Evolutionary conservation across 257 asterid species (phyloP), one percentile per base, ranked within the genome.

Genomic region (Solanum etuberosum): DNA sequence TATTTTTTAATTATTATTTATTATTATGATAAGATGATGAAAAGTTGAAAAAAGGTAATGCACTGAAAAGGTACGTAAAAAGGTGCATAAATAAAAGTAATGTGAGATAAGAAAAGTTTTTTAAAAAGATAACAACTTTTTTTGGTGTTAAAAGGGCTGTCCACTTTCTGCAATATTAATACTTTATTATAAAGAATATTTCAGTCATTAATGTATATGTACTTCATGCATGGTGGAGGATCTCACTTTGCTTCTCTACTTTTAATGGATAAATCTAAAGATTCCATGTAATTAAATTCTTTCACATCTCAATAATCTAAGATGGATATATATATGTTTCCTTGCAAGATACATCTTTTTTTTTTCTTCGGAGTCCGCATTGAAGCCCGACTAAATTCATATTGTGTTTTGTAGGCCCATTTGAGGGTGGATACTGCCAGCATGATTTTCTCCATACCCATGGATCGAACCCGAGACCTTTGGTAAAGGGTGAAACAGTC

Each of bases 121-220:
- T 2, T 6, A 68, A 61, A 59, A 93, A 93, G 96, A 83, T 87
- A 89, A 84, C 88, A 87, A 92, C 98, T 94, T 89, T 94, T 91
- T 16, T 27, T 46, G 85, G 94, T 96, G 98, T 96, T 94, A 91
- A 94, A 96, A 96, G 98, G 99, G 97, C 93, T 90, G 96, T 96
- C 99, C 98, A 96, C 99, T 96, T 96, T 96, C 98, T 92, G 92
- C 91, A 73, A 35, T 73, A 91, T 61, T 89, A 83, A 88, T 86
- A 83, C 21, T 13, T 14, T 38, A 86, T 9, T 38, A 86, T 67
- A 73, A 86, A 43, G 59, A 80, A 84, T 57, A 87, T 48, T 71
- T 48, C 70, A 51, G 80, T 25, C 11, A 84, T 84, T 63, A 61
- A 84, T 27, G 11, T 14, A 29, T 84, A 13, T 37, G 5, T 63